Evolutionary conservation across 2,329 filamentous ascomycete genomes (phyloP), one percentile per base, ranked within the genome.

Genomic region (Aspergillus sp.): DNA sequence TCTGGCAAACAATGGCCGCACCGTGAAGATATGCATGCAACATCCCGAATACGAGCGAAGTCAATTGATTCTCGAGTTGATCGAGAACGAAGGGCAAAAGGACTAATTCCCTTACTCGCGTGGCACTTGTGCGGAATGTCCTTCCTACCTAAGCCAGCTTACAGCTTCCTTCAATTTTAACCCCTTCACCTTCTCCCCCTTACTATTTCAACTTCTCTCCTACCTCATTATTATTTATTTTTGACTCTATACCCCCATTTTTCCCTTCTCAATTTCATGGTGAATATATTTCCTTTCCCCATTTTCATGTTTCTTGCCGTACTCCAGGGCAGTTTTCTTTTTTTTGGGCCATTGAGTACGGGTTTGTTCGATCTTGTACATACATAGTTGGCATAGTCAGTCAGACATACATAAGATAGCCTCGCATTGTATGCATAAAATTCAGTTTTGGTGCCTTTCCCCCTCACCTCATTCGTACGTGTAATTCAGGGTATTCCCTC

Each of bases 21-120:
- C 91, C 1, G 89, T 98, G 70, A 99, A 99, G 84, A 86, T 99
- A 68, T 90, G 89, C 69, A 93, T 99, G 91, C 91, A 92, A 71
- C 95, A 99, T 79, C 95, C 95, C 0, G 91, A 96, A 77, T 83
- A 90, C 64, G 86, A 91, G 61, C 88, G 90, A 55, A 89, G 88
- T 71, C 93, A 97, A 80, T 88, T 99, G 66, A 88, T 99, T 64
- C 82, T 98, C 64, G 95, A 99, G 80, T 84, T 99, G 84, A 80
- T 96, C 66, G 84, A 98, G 68, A 98, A 98, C 75, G 91, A 96
- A 71, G 93, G 91, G 5, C 90, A 94, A 64, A 84, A 82, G 69
- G 84, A 86, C 62, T 81, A 64, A 64, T 38, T 23, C 5, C 23
- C 11, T 25, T 38, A 15, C 8, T 8, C 15, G 10, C 11, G 19